phyloP scores from a whole-genome alignment of 2,329 filamentous ascomycete genomes.

The Exophiala alcalophila region DNA sequence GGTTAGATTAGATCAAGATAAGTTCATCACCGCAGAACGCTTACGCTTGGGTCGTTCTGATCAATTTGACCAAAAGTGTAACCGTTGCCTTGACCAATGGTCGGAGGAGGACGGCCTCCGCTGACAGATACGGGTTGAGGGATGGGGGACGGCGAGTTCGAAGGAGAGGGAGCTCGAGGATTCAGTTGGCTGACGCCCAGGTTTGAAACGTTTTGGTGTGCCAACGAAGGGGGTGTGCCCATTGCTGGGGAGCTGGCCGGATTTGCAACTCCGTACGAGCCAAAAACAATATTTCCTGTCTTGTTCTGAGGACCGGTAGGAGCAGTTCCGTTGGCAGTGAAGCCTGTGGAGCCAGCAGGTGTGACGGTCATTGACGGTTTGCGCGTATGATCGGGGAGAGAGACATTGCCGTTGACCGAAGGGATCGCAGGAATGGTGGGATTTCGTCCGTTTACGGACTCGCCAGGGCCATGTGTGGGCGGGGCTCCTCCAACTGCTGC shows the following conservation, averaged over 20 bases:
- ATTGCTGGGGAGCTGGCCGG: conserved; percentile 56
- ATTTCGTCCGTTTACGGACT: conserved; percentile 32
- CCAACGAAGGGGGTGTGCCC: conserved; percentile 39
- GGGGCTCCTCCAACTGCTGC: conserved; percentile 32
- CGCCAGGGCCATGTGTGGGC: conserved; percentile 26
- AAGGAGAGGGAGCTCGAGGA: conserved; percentile 76
- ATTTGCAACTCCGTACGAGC: conserved; percentile 63
- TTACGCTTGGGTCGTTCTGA: conserved; percentile 70
- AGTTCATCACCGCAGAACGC: conserved; percentile 39
- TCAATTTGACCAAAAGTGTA: conserved; percentile 74
- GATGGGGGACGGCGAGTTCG: conserved; percentile 87
- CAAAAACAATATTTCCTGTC: conserved; percentile 55
- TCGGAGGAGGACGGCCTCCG: conserved; percentile 76
- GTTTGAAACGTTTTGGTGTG: conserved; percentile 25
- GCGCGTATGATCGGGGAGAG: conserved; percentile 67
- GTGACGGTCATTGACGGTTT: conserved; percentile 92
- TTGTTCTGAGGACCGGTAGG: conserved; percentile 49
- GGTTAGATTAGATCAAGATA: conserved; percentile 7
- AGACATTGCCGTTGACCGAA: conserved; percentile 61
- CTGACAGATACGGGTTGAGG: conserved; percentile 81
- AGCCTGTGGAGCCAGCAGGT: conserved; percentile 73
- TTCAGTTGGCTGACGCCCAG: conserved; percentile 42
- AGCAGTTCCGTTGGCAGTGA: conserved; percentile 72
- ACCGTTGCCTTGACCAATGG: conserved; percentile 67
- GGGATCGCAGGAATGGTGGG: conserved; percentile 62